Evolutionary conservation across 371 early-diverging fungal species (phyloP), one percentile per base, ranked within the genome.

Genomic region (Apophysomyces ossiformis): DNA sequence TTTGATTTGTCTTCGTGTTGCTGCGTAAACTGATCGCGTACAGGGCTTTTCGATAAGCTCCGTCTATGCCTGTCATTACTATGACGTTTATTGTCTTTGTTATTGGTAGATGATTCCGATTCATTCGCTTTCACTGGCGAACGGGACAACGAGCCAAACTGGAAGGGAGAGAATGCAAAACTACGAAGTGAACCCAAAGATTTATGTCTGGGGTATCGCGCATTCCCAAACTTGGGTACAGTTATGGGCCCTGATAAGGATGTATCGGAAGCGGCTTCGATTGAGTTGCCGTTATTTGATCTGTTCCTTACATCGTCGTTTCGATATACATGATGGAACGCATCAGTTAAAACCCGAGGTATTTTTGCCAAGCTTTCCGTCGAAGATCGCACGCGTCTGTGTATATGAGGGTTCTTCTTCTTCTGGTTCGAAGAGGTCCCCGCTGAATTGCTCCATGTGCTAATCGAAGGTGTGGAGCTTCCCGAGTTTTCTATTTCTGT

Each of bases 311-410:
- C 38, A 18, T 56, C 35, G 56, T 39, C 32, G 5, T 45, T 56
- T 32, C 65, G 57, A 11, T 57, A 60, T 7, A 67, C 57, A 63
- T 63, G 71, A 37, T 64, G 37, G 32, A 71, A 21, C 15, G 65
- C 70, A 66, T 63, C 70, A 4, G 62, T 62, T 3, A 70, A 61
- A 11, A 37, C 61, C 35, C 68, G 64, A 32, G 71, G 71, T 60
- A 71, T 64, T 45, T 61, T 71, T 38, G 61, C 32, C 32, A 71
- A 37, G 21, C 57, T 64, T 38, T 71, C 60, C 56, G 54, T 21
- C 5, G 54, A 50, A 18, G 21, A 21, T 26, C 54, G 54, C 7
- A 50, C 21, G 5, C 21, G 8, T 50, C 21, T 50, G 21, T 9
- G 54, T 21, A 21, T 16, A 7, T 50, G 21, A 9, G n/a, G 21